These are phyloP conservation scores for Verticillium zaregamsianum DNA, from an alignment of 2,329 filamentous ascomycete genomes.

Conservation along the genomic window DNA sequence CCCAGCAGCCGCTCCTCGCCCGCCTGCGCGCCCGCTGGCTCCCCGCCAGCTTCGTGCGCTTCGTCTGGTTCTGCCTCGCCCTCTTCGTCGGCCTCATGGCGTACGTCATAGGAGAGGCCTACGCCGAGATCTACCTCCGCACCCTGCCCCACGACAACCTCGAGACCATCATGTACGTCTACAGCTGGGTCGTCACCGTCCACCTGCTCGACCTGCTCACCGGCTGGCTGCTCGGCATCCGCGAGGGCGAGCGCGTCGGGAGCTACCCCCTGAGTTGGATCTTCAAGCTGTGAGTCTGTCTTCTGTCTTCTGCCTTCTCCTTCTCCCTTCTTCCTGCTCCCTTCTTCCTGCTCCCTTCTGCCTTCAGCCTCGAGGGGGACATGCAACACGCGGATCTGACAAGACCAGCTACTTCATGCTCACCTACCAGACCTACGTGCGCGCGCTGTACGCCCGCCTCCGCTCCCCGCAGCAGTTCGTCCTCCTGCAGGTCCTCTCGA, in stretches of 20 bases:
- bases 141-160: slow-evolving; percentile 63
- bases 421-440: slow-evolving; percentile 69
- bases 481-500: slow-evolving; percentile 60
- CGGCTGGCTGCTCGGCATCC: slow-evolving; percentile 63
- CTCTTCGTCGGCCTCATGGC: slow-evolving; percentile 59
- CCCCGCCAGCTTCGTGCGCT: slow-evolving; percentile 63
- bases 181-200: slow-evolving; percentile 65
- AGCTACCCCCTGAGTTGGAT: slow-evolving; percentile 69
- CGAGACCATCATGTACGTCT: slow-evolving; percentile 66
- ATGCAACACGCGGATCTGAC: not conserved
- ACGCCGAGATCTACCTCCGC: slow-evolving; percentile 64
- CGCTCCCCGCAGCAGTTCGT: slow-evolving; percentile 63
- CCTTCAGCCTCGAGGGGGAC: not conserved
- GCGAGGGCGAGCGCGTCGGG: slow-evolving; percentile 62
- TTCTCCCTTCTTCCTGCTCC: too few relatives aligned
- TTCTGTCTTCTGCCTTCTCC: not conserved
- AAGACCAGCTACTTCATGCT: slow-evolving; percentile 57
- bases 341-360: too few relatives aligned
- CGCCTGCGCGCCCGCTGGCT: slow-evolving; percentile 51
- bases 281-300: slow-evolving; percentile 57
- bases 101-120: slow-evolving; percentile 65
- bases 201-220: slow-evolving; percentile 61
- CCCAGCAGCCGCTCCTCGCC: slow-evolving; percentile 9
- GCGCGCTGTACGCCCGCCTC: slow-evolving; percentile 63
- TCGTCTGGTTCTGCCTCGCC: slow-evolving; percentile 65